phyloP scores from a whole-genome alignment of 2,329 filamentous ascomycete species.

The Xylariomycetidae sp. region DNA sequence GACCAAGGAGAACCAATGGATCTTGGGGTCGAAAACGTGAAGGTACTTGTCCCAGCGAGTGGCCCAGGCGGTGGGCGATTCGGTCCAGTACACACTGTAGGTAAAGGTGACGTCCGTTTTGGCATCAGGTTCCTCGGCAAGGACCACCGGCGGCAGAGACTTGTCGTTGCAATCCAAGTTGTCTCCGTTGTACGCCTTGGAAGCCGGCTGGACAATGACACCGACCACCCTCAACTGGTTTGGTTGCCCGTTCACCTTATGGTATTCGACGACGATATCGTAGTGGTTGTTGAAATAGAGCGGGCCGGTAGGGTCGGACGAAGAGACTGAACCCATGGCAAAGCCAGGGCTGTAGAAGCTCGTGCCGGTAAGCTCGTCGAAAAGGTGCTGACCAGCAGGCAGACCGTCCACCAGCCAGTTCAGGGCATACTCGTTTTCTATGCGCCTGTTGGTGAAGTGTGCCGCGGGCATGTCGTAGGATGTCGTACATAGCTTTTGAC shows the following conservation, averaged over 20 bases:
- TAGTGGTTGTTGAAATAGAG: conserved; percentile 86
- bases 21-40: conserved; percentile 94
- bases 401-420: conserved; percentile 96
- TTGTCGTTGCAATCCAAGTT: conserved; percentile 57
- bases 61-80: conserved; percentile 82
- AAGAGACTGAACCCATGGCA: conserved; percentile 56
- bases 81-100: conserved; percentile 86
- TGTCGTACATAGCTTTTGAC: conserved; percentile 69
- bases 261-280: conserved; percentile 89
- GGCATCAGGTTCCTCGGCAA: conserved; percentile 51
- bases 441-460: conserved; percentile 75
- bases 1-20: conserved; percentile 98
- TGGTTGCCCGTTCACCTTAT: conserved; percentile 61
- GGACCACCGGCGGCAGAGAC: conserved; percentile 48
- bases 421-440: conserved; percentile 80
- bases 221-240: conserved; percentile 84
- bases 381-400: conserved; percentile 78
- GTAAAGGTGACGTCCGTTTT: conserved; percentile 71
- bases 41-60: conserved; percentile 99
- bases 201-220: conserved; percentile 79
- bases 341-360: conserved; percentile 92
- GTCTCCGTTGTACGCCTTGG: conserved; percentile 47
- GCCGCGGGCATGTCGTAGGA: conserved; percentile 60
- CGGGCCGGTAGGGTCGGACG: conserved; percentile 45
- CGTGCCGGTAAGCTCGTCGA: conserved; percentile 68